Base-by-base conservation (phyloP, 2,329 filamentous ascomycete genomes). In the Diaporthe velutina region DNA sequence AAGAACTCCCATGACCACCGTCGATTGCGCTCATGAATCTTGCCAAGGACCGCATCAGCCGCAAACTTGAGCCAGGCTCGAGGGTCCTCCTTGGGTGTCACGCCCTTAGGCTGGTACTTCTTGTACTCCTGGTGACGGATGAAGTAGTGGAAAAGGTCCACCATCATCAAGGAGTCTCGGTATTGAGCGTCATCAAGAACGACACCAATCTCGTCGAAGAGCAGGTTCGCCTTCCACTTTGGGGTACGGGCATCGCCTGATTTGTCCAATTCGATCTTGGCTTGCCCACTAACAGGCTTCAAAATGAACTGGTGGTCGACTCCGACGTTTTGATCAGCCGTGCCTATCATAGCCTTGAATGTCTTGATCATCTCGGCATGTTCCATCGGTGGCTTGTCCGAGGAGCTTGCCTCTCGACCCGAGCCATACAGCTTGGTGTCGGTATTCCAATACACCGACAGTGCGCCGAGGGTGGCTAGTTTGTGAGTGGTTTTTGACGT, bases 161-260 rank as follows among this genome's bases (percentile, higher is more conserved):
- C 94, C 87, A 99, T 94, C 97, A 99, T 99, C 74, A 99, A 86
- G 7, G 93, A 95, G 84, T 99, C 97, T 40, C 97, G 94, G 82
- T 99, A 99, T 82, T 99, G 97, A 78, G 98, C 92, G 78, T 99
- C 96, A 79, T 99, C 97, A 42, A 99, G 89, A n/a, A 98, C 94
- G 77, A 99, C 93, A 68, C 97, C 97, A 74, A 99, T 96, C 81
- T 99, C 97, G 81, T 99, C 96, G 79, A 99, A 99, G 2, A 98
- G 86, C 25, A 99, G 85, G 52, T 94, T 94, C 38, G 96, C 95
- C 84, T 98, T 98, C 86, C 97, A 93, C 80, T 96, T 97, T 3
- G 97, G 94, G 22, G 90, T 88, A 74, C 94, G 92, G 38, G 90
- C 84, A 78, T 95, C 94, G 35, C 95, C 95, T 1, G 94, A 96